Evolutionary conservation across 305 asterid species (phyloP).

Genomic region (Plantago coronopus): DNA sequence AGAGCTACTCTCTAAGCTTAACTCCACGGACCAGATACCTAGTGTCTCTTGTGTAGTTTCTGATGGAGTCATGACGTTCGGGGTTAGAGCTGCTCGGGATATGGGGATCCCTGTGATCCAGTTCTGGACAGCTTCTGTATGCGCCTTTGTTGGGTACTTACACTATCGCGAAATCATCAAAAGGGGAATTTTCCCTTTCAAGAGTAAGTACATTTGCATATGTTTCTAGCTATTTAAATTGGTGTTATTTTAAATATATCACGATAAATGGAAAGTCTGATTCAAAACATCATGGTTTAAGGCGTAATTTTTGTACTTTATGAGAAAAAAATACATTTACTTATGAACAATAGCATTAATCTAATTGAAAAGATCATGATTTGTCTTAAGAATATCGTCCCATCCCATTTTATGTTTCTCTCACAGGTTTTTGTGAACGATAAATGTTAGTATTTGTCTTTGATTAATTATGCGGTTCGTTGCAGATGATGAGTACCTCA

Average conservation of each 20-base stretch:
- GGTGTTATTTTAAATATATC: too few species aligned
- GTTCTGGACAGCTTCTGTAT: slow-evolving; percentile 56
- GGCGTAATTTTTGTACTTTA: background rate
- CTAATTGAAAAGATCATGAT: too few species aligned
- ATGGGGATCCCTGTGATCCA: slow-evolving; percentile 43
- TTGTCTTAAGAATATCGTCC: too few species aligned
- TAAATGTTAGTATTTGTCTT: background rate
- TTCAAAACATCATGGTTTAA: background rate
- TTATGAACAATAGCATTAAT: background rate
- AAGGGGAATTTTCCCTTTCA: slow-evolving; percentile 41
- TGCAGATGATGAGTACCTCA: slow-evolving; percentile 38
- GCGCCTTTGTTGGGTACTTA: slow-evolving; percentile 41
- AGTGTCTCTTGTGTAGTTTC: slow-evolving; percentile 36
- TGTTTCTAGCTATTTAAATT: background rate
- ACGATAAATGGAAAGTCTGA: background rate
- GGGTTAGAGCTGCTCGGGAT: slow-evolving; percentile 37
- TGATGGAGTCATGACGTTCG: slow-evolving; percentile 47
- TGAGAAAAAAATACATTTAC: background rate
- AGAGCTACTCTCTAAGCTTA: slow-evolving; percentile 37
- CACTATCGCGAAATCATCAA: slow-evolving; percentile 30
- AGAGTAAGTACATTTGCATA: slow-evolving; percentile 25
- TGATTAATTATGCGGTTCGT: background rate
- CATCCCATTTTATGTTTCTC: background rate
- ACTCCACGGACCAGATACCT: slow-evolving; percentile 29
- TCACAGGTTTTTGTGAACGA: too few species aligned